Evolutionary conservation across 331 rosid genomes (phyloP).

Genomic region (Spiraea crenata): DNA sequence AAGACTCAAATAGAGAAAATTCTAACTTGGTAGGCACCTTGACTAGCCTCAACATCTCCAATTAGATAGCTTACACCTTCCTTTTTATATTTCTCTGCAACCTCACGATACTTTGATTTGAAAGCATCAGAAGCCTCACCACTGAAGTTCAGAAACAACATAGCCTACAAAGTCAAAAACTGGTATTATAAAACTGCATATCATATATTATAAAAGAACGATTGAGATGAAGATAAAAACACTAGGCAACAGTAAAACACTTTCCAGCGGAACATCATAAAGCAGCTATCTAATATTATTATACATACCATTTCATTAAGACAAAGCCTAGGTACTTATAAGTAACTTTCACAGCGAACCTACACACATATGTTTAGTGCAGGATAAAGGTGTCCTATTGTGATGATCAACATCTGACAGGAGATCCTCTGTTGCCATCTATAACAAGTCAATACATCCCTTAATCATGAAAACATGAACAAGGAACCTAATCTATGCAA

Average conservation of each 20-base stretch:
- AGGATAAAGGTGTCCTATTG: too few species aligned
- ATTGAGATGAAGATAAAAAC: background rate
- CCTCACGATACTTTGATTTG: constrained; percentile 58
- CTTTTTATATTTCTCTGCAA: constrained; percentile 59
- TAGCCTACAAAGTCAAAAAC: constrained; percentile 53
- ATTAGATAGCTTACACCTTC: constrained; percentile 67
- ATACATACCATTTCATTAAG: too few species aligned
- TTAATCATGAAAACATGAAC: background rate
- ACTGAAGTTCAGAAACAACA: constrained; percentile 78
- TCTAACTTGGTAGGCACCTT: constrained; percentile 85
- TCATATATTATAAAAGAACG: background rate
- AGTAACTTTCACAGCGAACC: too few species aligned
- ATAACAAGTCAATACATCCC: constrained; percentile 4
- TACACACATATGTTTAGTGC: too few species aligned
- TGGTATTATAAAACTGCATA: constrained; percentile 1
- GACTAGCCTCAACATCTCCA: constrained; percentile 70
- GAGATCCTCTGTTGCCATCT: background rate
- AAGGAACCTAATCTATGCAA: background rate
- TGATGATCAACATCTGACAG: too few species aligned
- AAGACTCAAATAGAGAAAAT: constrained; percentile 3
- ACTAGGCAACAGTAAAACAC: too few species aligned
- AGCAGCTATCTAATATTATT: too few species aligned
- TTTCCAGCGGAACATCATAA: too few species aligned
- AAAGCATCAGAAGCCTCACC: constrained; percentile 51
- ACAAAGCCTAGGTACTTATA: too few species aligned